A percentile compares a stretch with the other conserved stretches of the same genome.
Evolutionary conservation across 2,329 filamentous ascomycete genomes (phyloP).

Genomic region (Metarhizium robertsii): DNA sequence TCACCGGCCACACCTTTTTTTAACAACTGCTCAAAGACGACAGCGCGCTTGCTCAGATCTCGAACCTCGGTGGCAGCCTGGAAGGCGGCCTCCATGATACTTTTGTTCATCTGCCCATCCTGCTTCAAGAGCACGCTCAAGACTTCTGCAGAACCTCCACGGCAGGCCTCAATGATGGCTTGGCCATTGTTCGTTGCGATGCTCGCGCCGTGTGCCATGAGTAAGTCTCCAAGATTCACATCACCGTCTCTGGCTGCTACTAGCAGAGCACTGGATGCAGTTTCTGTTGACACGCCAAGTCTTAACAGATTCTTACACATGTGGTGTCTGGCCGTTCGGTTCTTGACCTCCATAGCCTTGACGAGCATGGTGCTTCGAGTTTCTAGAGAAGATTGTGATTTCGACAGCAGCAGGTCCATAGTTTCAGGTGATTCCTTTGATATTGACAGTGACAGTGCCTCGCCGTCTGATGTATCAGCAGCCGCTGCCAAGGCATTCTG

Average conservation of each 20-base stretch:
- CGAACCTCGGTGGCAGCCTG: constrained; percentile 44
- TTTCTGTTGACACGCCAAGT: constrained; percentile 33
- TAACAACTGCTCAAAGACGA: constrained; percentile 42
- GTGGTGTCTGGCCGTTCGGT: constrained; percentile 28
- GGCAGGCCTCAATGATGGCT: constrained; percentile 44
- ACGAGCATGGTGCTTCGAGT: constrained; percentile 31
- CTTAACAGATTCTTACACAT: constrained; percentile 37
- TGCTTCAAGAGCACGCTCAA: constrained; percentile 39
- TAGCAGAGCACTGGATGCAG: constrained; percentile 40
- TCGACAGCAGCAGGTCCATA: constrained; percentile 34
- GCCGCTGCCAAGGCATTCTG: constrained; percentile 33
- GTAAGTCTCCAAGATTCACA: constrained; percentile 36
- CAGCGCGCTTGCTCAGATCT: constrained; percentile 37
- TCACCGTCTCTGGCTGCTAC: constrained; percentile 44
- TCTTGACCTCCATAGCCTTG: constrained; percentile 31
- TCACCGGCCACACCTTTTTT: constrained; percentile 40
- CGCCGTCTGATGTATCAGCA: constrained; percentile 41
- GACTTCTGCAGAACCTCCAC: constrained; percentile 39
- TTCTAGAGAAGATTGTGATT: constrained; percentile 24
- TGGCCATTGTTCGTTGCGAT: constrained; percentile 42
- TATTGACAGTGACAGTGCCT: constrained; percentile 37
- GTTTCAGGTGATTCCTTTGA: constrained; percentile 35
- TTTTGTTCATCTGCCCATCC: constrained; percentile 26
- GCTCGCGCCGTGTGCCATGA: constrained; percentile 42
- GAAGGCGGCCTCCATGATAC: constrained; percentile 40